Evolutionary conservation across 805 yeast genomes (phyloP).

Genomic region (Kazachstania africana): DNA sequence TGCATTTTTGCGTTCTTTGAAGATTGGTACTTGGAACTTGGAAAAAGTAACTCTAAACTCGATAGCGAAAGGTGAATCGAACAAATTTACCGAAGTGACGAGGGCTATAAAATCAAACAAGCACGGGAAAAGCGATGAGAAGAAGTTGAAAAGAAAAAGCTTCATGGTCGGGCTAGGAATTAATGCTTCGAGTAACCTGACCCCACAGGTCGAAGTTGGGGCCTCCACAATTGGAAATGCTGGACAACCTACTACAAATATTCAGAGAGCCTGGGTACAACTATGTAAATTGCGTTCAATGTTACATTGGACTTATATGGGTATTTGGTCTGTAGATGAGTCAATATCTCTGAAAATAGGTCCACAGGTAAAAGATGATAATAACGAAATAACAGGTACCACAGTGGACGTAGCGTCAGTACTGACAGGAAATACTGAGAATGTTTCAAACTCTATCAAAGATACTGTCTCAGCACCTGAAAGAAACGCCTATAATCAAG

Average conservation of each 20-base stretch:
- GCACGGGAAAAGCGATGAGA: slow-evolving; percentile 7
- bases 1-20: slow-evolving; percentile 59
- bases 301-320: slow-evolving; percentile 75
- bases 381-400: slow-evolving; percentile 1
- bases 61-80: slow-evolving; percentile 9
- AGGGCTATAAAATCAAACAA: not conserved
- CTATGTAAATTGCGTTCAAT: slow-evolving; percentile 53
- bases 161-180: slow-evolving; percentile 16
- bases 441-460: too few species aligned
- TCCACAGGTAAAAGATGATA: slow-evolving; percentile 10
- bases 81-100: slow-evolving; percentile 8
- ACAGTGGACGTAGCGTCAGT: not conserved
- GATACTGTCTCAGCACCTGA: too few species aligned
- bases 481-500: too few species aligned
- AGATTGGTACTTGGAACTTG: slow-evolving; percentile 48
- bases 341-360: slow-evolving; percentile 16
- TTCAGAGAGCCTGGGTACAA: slow-evolving; percentile 52
- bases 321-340: slow-evolving; percentile 54
- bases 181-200: slow-evolving; percentile 6
- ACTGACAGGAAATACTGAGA: slow-evolving; percentile 1
- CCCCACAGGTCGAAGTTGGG: slow-evolving; percentile 9
- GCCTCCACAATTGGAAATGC: slow-evolving; percentile 8
- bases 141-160: slow-evolving; percentile 18
- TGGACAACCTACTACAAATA: slow-evolving; percentile 24
- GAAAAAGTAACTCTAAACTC: slow-evolving; percentile 27